These are phyloP conservation scores for Lentinula guzmanii DNA, from an alignment of 768 basidiomycete species.

Conservation along the genomic window DNA sequence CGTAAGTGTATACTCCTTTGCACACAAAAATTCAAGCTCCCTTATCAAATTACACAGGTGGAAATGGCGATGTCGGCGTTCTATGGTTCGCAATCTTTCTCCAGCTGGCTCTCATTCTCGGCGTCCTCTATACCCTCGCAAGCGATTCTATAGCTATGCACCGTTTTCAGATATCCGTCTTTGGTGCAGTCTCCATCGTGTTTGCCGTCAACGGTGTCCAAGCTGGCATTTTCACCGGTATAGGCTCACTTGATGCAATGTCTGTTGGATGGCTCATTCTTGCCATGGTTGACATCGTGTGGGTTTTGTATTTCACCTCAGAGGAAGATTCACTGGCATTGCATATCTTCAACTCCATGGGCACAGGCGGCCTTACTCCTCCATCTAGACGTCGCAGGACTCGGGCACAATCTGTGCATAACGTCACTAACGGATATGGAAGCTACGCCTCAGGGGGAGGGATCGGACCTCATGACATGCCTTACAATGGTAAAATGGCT, in stretches of 20 bases:
- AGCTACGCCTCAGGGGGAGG: constrained; percentile 65
- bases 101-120: constrained; percentile 64
- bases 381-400: constrained; percentile 77
- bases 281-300: constrained; percentile 86
- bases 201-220: constrained; percentile 78
- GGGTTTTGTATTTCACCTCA: constrained; percentile 96
- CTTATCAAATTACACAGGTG: constrained; percentile 19
- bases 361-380: constrained; percentile 78
- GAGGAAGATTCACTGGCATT: constrained; percentile 88
- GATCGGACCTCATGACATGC: constrained; percentile 57
- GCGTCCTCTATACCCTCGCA: constrained; percentile 72
- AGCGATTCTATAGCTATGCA: constrained; percentile 91
- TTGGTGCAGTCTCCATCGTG: constrained; percentile 82
- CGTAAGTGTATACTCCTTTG: constrained; percentile 23
- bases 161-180: constrained; percentile 84
- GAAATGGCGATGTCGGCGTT: constrained; percentile 45
- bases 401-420: constrained; percentile 56
- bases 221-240: constrained; percentile 52
- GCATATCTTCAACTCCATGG: constrained; percentile 83
- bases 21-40: background rate
- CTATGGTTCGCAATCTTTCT: constrained; percentile 87
- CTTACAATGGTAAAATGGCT: constrained; percentile 63
- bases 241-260: constrained; percentile 66
- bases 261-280: constrained; percentile 94
- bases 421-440: constrained; percentile 57